These are phyloP conservation scores for Saccharomyces kudriavzevii DNA, from an alignment of 805 yeast genomes.

Conservation along the genomic window DNA sequence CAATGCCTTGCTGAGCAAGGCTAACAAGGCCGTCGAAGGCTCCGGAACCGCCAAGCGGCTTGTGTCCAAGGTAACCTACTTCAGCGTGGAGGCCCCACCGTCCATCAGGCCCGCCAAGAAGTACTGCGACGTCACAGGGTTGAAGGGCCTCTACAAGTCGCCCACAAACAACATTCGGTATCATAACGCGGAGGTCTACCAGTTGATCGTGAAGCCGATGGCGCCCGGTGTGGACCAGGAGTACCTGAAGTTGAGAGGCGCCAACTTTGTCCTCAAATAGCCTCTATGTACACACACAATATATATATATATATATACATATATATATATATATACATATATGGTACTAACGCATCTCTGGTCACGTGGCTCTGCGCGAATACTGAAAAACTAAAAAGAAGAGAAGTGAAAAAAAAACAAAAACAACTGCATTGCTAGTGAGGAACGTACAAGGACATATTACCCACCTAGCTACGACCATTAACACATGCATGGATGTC, in stretches of 20 bases:
- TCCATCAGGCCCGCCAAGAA: conserved; percentile 70
- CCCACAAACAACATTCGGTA: conserved; percentile 71
- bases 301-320: background rate
- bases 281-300: no score
- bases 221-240: conserved; percentile 92
- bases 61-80: conserved; percentile 55
- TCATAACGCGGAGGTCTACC: conserved; percentile 76
- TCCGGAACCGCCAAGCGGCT: conserved; percentile 12
- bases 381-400: background rate
- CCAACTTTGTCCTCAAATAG: conserved; percentile 71
- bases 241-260: conserved; percentile 77
- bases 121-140: conserved; percentile 91
- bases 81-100: conserved; percentile 77
- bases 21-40: conserved; percentile 2
- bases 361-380: background rate
- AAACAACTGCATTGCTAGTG: background rate
- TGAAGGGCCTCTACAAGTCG: conserved; percentile 65
- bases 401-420: background rate
- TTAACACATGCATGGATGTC: conserved; percentile 2
- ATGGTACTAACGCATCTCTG: background rate
- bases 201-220: conserved; percentile 61
- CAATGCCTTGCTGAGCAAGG: conserved; percentile 19
- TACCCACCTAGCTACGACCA: background rate
- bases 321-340: conserved; percentile 5
- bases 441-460: background rate